phyloP scores from a whole-genome alignment of 495 filamentous ascomycete species.

The Coniosporium apollinis region DNA sequence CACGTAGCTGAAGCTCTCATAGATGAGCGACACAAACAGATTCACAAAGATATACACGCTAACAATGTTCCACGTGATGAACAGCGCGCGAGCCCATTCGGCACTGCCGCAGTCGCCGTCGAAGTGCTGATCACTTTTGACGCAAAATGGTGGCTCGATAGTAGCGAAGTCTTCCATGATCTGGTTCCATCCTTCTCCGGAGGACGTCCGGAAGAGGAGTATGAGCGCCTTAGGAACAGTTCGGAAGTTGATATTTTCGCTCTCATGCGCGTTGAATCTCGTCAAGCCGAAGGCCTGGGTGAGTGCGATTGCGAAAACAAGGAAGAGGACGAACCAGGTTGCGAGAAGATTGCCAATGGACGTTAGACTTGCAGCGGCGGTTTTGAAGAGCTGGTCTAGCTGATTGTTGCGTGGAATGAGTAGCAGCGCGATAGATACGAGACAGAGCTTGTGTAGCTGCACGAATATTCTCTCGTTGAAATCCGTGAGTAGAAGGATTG shows the following conservation, averaged over 20 bases:
- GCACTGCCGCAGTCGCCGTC: slow-evolving; percentile 85
- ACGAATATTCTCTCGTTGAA: slow-evolving; percentile 41
- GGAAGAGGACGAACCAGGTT: slow-evolving; percentile 92
- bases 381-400: slow-evolving; percentile 97
- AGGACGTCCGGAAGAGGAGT: slow-evolving; percentile 79
- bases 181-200: slow-evolving; percentile 89
- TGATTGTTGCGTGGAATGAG: slow-evolving; percentile 95
- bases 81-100: slow-evolving; percentile 70
- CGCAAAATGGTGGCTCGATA: slow-evolving; percentile 57
- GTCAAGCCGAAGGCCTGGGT: slow-evolving; percentile 96
- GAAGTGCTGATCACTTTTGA: slow-evolving; percentile 36
- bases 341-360: slow-evolving; percentile 85
- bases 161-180: slow-evolving; percentile 93
- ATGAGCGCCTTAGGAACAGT: slow-evolving; percentile 88
- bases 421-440: slow-evolving; percentile 78
- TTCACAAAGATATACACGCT: slow-evolving; percentile 99
- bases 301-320: slow-evolving; percentile 89
- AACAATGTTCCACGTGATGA: slow-evolving; percentile 95
- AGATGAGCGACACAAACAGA: slow-evolving; percentile 96
- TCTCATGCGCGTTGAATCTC: slow-evolving; percentile 58
- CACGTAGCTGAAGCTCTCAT: slow-evolving; percentile 98
- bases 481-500: slow-evolving; percentile 47
- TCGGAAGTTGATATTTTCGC: slow-evolving; percentile 77
- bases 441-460: slow-evolving; percentile 79
- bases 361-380: slow-evolving; percentile 83